A percentile compares a stretch with the other conserved stretches of the same genome.
These are phyloP conservation scores for Boletus albobrunnescens DNA, from an alignment of 1,284 basidiomycete genomes.

Conservation along the genomic window DNA sequence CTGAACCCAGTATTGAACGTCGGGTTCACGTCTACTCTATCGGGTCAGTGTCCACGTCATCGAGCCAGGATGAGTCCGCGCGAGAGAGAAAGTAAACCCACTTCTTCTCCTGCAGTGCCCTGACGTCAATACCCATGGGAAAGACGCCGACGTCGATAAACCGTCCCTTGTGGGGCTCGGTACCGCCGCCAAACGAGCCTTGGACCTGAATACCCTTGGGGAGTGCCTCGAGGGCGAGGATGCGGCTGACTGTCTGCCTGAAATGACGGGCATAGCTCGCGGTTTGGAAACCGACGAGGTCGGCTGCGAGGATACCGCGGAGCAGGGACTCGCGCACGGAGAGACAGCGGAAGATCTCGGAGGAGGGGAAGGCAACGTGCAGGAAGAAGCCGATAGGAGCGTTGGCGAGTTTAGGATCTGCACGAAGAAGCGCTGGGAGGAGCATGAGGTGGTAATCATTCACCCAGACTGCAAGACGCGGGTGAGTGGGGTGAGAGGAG, in stretches of 20 bases:
- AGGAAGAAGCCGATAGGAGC: constrained; percentile 86
- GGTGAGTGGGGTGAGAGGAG: neutral
- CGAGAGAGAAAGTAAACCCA: constrained; percentile 34
- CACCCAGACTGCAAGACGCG: constrained; percentile 53
- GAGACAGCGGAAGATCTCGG: constrained; percentile 84
- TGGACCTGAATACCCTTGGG: constrained; percentile 76
- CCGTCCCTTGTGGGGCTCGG: constrained; percentile 32
- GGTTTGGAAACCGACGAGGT: constrained; percentile 81
- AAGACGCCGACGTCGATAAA: constrained; percentile 86
- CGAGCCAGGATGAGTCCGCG: neutral
- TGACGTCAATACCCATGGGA: constrained; percentile 87
- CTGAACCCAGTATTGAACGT: constrained; percentile 79
- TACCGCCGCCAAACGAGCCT: constrained; percentile 23
- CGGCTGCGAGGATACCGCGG: constrained; percentile 70
- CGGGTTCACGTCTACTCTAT: constrained; percentile 57
- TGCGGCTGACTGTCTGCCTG: constrained; percentile 79
- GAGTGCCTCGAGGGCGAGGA: constrained; percentile 75
- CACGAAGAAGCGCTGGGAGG: constrained; percentile 71
- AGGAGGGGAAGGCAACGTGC: constrained; percentile 85
- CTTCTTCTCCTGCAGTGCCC: constrained; percentile 65
- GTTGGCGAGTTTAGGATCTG: constrained; percentile 42
- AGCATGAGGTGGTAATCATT: constrained; percentile 89
- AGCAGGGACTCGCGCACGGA: constrained; percentile 65
- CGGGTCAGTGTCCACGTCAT: constrained; percentile 12
- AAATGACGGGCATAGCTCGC: constrained; percentile 77